Percentiles rank a stretch among this genome's conserved stretches.
phyloP scores from a whole-genome alignment of 805 yeast species.

The Debaryomyces tyrocola region DNA sequence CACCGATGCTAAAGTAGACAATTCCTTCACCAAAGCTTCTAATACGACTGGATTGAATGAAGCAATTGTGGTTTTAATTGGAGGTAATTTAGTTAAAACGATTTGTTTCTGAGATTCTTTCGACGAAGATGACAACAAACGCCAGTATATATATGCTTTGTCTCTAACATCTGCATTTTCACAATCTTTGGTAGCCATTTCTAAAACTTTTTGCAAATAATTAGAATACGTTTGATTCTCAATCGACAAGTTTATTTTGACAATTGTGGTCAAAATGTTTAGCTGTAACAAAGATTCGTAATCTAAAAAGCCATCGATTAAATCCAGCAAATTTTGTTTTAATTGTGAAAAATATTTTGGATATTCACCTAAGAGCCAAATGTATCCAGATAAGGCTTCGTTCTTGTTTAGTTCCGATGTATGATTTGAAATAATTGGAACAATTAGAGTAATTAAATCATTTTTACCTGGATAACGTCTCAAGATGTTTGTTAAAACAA shows the following conservation, averaged over 20 bases:
- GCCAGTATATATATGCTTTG: conserved; percentile 78
- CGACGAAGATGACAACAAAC: conserved; percentile 57
- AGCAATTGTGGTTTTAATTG: conserved; percentile 70
- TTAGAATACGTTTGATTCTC: conserved; percentile 26
- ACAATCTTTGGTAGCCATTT: conserved; percentile 60
- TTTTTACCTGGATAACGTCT: conserved; percentile 61
- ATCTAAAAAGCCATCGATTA: conserved; percentile 55
- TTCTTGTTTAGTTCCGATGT: conserved; percentile 47
- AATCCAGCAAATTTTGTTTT: conserved; percentile 42
- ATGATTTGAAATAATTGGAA: conserved; percentile 54
- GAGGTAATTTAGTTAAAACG: conserved; percentile 64
- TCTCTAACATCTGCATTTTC: conserved; percentile 80
- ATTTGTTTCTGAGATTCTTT: conserved; percentile 48
- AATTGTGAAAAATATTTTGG: conserved; percentile 59
- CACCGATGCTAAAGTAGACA: conserved; percentile 84
- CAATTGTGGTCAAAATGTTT: conserved; percentile 58
- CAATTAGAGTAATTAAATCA: conserved; percentile 48
- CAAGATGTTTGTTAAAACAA: conserved; percentile 62
- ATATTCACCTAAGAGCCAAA: conserved; percentile 75
- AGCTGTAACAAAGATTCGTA: conserved; percentile 63
- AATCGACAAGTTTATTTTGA: conserved; percentile 46
- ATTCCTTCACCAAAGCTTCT: conserved; percentile 67
- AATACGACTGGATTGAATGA: conserved; percentile 67
- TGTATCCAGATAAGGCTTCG: conserved; percentile 57
- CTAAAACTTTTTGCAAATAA: conserved; percentile 58